Evolutionary conservation across 2,329 filamentous ascomycete genomes (phyloP), one percentile per base, ranked within the genome.

Genomic region (Aureobasidium subglaciale): DNA sequence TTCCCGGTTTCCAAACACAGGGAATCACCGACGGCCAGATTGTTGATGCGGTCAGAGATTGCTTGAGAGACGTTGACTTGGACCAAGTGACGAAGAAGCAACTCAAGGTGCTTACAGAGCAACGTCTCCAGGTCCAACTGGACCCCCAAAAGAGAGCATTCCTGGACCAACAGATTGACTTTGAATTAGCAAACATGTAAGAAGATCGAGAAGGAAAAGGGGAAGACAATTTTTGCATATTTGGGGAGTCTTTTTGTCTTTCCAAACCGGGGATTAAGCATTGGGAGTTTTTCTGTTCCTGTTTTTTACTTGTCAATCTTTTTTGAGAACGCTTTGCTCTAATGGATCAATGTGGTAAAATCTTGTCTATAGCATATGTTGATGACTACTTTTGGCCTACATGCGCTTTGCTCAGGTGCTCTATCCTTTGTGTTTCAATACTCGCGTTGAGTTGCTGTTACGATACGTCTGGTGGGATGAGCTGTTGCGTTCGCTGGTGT

Each of bases 31-130:
- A 97, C 64, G 77, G 76, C 42, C 80, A 83, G 59, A 96, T 99
- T 61, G 79, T 89, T 16, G 88, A 95, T 59, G 87, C 88, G 1
- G 92, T 97, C 59, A 87, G 90, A 65, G 77, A 80, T 49, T 93
- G 93, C 63, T 77, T 99, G 59, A 74, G 79, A 15, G 92, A 96
- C 65, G 90, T 96, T 0, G 92, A 99, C 70, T 78, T 99, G 38
- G 93, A 99, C 69, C 92, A 82, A n/a, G 89, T 97, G 45, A 99
- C 93, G 6, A 99, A 97, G 84, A 99, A 99, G 76, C 92, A 97
- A 74, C 74, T 83, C 68, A 75, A 75, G 70, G 91, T 88, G 3
- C 79, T 97, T 41, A 90, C 96, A 11, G 93, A 99, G 75, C 90
- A 96, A 75, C 83, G 91, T 65, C 74, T 99, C 59, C 92, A 96